These are phyloP conservation scores for Hippophae rhamnoides DNA, from an alignment of 306 rosid species.

Conservation along the genomic window DNA sequence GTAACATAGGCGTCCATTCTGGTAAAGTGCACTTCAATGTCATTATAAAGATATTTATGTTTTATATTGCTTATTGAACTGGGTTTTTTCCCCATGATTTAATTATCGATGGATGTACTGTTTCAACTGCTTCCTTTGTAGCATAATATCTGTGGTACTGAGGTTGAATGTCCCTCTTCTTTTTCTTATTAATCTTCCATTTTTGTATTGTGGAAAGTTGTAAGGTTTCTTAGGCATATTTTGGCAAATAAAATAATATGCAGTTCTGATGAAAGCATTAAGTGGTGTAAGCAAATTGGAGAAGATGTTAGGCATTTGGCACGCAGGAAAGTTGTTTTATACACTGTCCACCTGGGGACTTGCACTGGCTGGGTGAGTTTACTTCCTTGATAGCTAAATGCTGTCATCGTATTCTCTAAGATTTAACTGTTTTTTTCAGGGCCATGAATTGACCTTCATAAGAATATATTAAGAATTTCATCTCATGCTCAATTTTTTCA, in stretches of 20 bases:
- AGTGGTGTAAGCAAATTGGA: conserved; percentile 57
- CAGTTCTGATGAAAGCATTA: conserved; percentile 72
- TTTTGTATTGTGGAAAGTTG: conserved; percentile 3
- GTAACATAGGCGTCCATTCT: too few relatives aligned
- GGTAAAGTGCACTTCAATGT: too few relatives aligned
- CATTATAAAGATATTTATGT: too few relatives aligned
- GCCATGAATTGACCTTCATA: neutral
- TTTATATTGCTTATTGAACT: too few relatives aligned
- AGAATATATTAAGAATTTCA: too few relatives aligned
- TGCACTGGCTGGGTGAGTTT: conserved; percentile 70
- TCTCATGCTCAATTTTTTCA: too few relatives aligned
- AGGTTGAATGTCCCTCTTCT: neutral
- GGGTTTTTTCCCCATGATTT: too few relatives aligned
- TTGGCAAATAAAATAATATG: conserved; percentile 19
- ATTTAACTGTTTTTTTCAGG: neutral
- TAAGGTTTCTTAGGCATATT: conserved; percentile 10
- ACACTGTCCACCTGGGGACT: conserved; percentile 92
- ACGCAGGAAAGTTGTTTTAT: conserved; percentile 77
- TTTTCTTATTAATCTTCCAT: neutral
- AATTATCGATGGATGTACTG: too few relatives aligned
- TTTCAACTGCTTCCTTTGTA: too few relatives aligned
- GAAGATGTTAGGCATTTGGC: conserved; percentile 59
- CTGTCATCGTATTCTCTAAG: neutral
- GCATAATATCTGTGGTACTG: too few relatives aligned
- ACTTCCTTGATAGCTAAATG: neutral